These are phyloP conservation scores for Colletotrichum abscissum DNA, from an alignment of 2,329 filamentous ascomycete species.

Conservation along the genomic window DNA sequence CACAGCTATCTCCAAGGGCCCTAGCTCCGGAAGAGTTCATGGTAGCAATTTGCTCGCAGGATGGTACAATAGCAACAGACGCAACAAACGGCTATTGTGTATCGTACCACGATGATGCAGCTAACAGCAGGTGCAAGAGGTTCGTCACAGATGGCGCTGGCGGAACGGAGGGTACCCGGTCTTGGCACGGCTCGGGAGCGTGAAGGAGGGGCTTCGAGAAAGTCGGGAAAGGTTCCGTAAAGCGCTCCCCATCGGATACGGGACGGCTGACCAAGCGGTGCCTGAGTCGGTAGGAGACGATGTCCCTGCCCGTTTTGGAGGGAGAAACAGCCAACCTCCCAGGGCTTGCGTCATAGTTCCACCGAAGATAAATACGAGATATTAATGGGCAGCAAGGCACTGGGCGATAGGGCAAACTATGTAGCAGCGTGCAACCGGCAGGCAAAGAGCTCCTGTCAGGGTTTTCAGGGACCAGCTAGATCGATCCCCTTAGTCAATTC, in stretches of 20 bases:
- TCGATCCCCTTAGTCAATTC: conserved; percentile 1
- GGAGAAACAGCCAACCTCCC: not conserved
- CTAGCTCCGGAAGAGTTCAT: not conserved
- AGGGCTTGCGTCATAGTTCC: conserved; percentile 22
- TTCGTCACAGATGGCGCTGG: conserved; percentile 23
- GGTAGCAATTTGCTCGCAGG: not conserved
- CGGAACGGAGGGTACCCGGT: conserved; percentile 20
- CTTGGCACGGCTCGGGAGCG: conserved; percentile 15
- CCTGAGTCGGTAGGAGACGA: conserved; percentile 25
- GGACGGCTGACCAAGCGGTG: not conserved
- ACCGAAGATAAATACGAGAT: conserved; percentile 5
- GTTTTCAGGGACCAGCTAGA: conserved; percentile 12
- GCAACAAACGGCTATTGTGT: not conserved
- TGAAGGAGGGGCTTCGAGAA: conserved; percentile 28
- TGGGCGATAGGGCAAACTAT: not conserved
- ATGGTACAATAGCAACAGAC: not conserved
- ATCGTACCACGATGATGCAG: conserved; percentile 1
- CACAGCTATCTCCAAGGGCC: not conserved
- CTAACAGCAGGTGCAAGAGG: conserved; percentile 13
- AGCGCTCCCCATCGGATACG: conserved; percentile 16
- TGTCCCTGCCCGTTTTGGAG: conserved; percentile 10
- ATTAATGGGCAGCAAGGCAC: not conserved
- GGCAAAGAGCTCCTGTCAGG: not conserved
- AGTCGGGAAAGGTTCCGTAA: not conserved
- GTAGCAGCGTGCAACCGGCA: not conserved